Percentiles rank a stretch among this genome's conserved stretches.
Evolutionary conservation across 2,329 filamentous ascomycete species (phyloP).

Genomic region (Cladosporium sphaerospermum): DNA sequence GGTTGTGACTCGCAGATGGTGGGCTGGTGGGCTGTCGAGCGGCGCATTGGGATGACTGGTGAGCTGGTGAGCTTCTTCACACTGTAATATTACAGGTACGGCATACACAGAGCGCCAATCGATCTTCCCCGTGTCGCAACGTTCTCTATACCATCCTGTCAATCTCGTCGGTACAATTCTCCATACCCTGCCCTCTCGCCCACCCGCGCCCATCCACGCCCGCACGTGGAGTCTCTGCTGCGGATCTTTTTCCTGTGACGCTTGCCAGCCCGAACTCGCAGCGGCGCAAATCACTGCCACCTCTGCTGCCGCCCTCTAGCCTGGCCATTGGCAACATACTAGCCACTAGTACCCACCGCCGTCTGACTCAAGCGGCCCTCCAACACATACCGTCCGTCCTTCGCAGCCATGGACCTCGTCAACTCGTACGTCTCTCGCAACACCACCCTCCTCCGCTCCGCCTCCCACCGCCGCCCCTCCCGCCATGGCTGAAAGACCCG

Average conservation of each 20-base stretch:
- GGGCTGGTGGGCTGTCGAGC: background rate
- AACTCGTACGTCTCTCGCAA: conserved; percentile 23
- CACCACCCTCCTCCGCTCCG: background rate
- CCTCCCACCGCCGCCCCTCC: conserved; percentile 1
- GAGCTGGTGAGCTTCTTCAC: background rate
- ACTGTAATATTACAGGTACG: background rate
- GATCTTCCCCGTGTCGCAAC: background rate
- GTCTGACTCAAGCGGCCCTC: conserved; percentile 1
- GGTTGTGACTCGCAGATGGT: background rate
- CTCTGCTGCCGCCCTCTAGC: background rate
- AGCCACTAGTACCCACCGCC: conserved; percentile 4
- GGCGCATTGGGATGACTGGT: background rate
- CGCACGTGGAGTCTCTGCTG: conserved; percentile 1
- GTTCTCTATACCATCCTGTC: background rate
- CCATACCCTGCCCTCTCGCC: background rate
- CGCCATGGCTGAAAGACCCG: conserved; percentile 9
- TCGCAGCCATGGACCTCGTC: conserved; percentile 29
- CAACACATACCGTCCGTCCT: background rate
- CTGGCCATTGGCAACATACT: conserved; percentile 6
- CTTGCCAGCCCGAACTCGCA: conserved; percentile 4
- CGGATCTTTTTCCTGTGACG: background rate
- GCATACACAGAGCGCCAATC: background rate
- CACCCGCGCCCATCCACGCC: background rate
- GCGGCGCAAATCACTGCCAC: conserved; percentile 1
- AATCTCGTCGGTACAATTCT: too few species aligned